phyloP scores from a whole-genome alignment of 305 asterid species.

The Plantago coronopus region DNA sequence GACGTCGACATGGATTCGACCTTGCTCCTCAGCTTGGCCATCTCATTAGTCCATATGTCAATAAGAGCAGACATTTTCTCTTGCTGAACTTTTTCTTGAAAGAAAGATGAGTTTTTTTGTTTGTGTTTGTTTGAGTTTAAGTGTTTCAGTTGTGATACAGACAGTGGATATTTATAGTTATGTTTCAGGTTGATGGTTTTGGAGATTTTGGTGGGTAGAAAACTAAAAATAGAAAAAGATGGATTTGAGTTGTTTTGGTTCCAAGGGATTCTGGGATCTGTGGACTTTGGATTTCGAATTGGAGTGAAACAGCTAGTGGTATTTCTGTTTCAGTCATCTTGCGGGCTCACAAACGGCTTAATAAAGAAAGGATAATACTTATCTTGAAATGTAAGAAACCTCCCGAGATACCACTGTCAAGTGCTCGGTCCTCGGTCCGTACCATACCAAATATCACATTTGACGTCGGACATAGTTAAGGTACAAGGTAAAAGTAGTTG shows the following conservation, averaged over 20 bases:
- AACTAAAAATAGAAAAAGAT: too few species aligned
- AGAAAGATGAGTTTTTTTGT: neutral
- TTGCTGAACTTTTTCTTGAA: neutral
- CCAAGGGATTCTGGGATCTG: neutral
- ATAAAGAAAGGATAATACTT: neutral
- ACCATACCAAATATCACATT: too few species aligned
- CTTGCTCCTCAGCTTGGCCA: constrained; percentile 29
- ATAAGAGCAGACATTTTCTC: constrained; percentile 27
- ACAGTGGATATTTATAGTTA: neutral
- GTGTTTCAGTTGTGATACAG: neutral
- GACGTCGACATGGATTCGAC: constrained; percentile 11
- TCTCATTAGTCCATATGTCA: constrained; percentile 38
- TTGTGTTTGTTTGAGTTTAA: neutral
- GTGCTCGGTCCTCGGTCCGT: too few species aligned
- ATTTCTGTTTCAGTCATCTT: neutral
- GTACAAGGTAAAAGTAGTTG: too few species aligned
- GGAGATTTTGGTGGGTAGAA: neutral
- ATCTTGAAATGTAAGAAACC: neutral
- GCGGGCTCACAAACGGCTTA: neutral
- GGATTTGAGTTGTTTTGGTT: neutral
- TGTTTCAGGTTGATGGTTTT: neutral
- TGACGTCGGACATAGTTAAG: too few species aligned
- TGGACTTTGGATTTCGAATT: neutral
- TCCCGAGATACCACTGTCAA: too few species aligned
- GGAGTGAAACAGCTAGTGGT: neutral